Evolutionary conservation across 768 basidiomycete genomes (phyloP), one percentile per base, ranked within the genome.

Genomic region (Russula griseocarnosa): DNA sequence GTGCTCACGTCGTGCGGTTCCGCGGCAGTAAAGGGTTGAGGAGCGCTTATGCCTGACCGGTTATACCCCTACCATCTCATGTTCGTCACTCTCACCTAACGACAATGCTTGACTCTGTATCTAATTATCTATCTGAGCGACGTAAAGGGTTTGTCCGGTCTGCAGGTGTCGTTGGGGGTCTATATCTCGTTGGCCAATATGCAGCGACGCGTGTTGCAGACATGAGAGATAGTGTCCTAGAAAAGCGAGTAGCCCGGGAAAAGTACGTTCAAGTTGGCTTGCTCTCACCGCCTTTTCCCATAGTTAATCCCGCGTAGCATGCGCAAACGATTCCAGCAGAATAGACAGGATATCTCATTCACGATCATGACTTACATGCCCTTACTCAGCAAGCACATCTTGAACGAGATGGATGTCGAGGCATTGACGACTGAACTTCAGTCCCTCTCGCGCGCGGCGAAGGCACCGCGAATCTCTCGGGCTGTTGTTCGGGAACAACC

Each of bases 321-420:
- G 30, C 81, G 83, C 57, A 78, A 84, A 52, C 79, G 93, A 40
- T 95, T 92, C 73, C 78, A 81, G 38, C 85, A 89, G 66, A 91
- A 86, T 28, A 86, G 89, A 67, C 84, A 90, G 63, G 87, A 94
- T 70, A 79, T 83, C 26, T 83, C 87, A 8, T 95, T 85, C 71
- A 92, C 88, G 0, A 77, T 88, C 54, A 83, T 88, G 71, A 85
- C 87, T 0, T 79, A 88, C 46, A 73, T 91, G 20, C 86, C 87
- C 2, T 86, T 86, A 1, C 79, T 92, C 20, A 80, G 83, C 7
- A 76, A 81, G 16, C 84, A 86, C 65, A 78, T 93, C 14, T 74
- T 88, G n/a, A 76, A 79, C 26, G 83, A 82, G 34, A 87, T 93
- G 83, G 85, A 93, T 66, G 87, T 93, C 20, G 91, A 93, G 67